These are phyloP conservation scores for Lactarius hatsudake DNA, from an alignment of 768 basidiomycete species.

Conservation along the genomic window DNA sequence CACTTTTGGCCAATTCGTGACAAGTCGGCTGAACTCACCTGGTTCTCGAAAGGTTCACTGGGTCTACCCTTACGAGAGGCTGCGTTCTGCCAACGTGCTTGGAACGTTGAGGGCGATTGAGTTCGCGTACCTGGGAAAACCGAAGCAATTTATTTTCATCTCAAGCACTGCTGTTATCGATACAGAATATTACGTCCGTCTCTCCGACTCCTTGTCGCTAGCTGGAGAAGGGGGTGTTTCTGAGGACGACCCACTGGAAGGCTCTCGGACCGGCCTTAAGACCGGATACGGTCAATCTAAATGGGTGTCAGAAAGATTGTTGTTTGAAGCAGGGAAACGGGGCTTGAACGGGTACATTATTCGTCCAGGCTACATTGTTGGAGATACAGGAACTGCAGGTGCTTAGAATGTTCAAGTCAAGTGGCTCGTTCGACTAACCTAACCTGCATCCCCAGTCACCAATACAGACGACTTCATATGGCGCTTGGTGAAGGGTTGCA, in stretches of 20 bases:
- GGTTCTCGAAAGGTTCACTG: slow-evolving; percentile 75
- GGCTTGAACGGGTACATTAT: slow-evolving; percentile 85
- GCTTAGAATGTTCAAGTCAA: slow-evolving; percentile 31
- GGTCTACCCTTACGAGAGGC: slow-evolving; percentile 96
- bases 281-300: slow-evolving; percentile 97
- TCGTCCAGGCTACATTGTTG: slow-evolving; percentile 94
- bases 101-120: slow-evolving; percentile 82
- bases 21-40: not conserved
- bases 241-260: slow-evolving; percentile 87
- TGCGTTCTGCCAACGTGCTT: slow-evolving; percentile 90
- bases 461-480: slow-evolving; percentile 98
- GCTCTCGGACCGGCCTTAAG: slow-evolving; percentile 67
- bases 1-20: not conserved
- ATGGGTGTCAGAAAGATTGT: slow-evolving; percentile 95
- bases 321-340: slow-evolving; percentile 86
- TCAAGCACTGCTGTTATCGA: slow-evolving; percentile 96
- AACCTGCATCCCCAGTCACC: slow-evolving; percentile 57
- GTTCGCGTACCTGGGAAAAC: slow-evolving; percentile 68
- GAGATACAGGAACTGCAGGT: slow-evolving; percentile 87
- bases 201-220: slow-evolving; percentile 67
- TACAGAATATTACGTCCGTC: slow-evolving; percentile 82
- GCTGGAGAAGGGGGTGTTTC: slow-evolving; percentile 63
- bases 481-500: slow-evolving; percentile 97
- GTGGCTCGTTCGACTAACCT: not conserved
- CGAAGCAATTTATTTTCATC: slow-evolving; percentile 85